Evolutionary conservation across 768 basidiomycete genomes (phyloP).

Genomic region (Cystofilobasidium bisporidii): DNA sequence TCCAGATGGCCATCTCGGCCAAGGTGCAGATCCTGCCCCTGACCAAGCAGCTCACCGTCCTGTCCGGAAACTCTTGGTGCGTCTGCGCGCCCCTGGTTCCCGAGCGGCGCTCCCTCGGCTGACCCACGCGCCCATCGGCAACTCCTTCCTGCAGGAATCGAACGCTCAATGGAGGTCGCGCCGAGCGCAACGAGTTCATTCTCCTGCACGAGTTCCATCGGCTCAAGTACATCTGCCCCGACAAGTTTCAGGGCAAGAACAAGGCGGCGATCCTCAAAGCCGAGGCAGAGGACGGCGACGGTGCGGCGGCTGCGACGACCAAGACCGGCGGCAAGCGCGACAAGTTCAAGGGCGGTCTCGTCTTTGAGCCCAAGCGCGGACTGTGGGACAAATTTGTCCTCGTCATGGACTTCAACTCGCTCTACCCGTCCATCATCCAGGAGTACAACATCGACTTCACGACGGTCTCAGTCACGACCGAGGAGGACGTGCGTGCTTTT

Average conservation of each 20-base stretch:
- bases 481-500: constrained; percentile 44
- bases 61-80: constrained; percentile 95
- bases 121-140: neutral
- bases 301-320: constrained; percentile 39
- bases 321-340: constrained; percentile 49
- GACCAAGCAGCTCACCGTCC: constrained; percentile 84
- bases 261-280: constrained; percentile 37
- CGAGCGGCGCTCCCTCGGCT: too few relatives aligned
- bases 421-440: constrained; percentile 98
- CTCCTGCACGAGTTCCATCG: constrained; percentile 94
- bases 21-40: constrained; percentile 90
- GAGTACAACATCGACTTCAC: constrained; percentile 99
- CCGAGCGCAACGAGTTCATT: constrained; percentile 98
- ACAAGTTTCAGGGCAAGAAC: constrained; percentile 55
- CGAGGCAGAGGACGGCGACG: constrained; percentile 45
- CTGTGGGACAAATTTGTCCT: constrained; percentile 94
- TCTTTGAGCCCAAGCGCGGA: constrained; percentile 90
- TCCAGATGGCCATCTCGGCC: constrained; percentile 90
- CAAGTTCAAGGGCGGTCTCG: constrained; percentile 97
- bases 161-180: constrained; percentile 91
- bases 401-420: constrained; percentile 99
- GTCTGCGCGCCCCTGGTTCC: constrained; percentile 31
- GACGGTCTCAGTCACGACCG: constrained; percentile 66
- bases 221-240: constrained; percentile 90
- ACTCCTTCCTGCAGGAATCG: constrained; percentile 61